Evolutionary conservation across 2,329 filamentous ascomycete species (phyloP), one percentile per base, ranked within the genome.

Genomic region (Exophiala alcalophila): DNA sequence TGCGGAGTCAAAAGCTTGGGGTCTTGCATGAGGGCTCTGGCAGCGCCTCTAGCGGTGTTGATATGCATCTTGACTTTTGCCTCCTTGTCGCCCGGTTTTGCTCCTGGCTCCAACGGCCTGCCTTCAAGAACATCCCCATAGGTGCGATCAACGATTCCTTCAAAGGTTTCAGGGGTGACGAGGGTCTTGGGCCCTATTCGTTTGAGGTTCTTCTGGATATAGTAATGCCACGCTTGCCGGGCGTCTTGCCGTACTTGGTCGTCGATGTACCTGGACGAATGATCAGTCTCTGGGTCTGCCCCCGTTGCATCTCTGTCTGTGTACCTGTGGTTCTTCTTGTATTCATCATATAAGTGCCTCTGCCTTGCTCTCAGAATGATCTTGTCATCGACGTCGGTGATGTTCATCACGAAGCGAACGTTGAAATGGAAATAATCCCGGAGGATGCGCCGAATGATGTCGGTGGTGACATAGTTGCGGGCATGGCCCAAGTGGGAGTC

Each of bases 11-110:
- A 54, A 42, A 32, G 50, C 44, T 37, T 58, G 44, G 36, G 50
- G 44, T 40, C 52, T 35, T 63, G 57, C 31, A 60, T 56, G 40
- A 82, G 62, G 2, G 73, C 74, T 42, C 70, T 68, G 8, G 74
- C 72, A 12, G 80, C 77, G 2, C 71, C 68, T 10, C 69, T 61
- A 2, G 72, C 71, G 0, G 78, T 83, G 50, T 79, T 81, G 49
- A 94, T 76, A 58, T 94, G 86, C 87, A 94, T 94, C 67, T 90
- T 94, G 54, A 87, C 68, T 69, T 94, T 94, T 10, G 87, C 86
- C 61, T 94, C 86, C 42, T 81, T 80, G 58, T 94, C 88, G 5
- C 83, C 78, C 0, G 85, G 73, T 35, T 70, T 70, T 18, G 65
- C 66, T 29, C 72, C 70, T 5, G 73, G 74, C 26, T 71, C 70